Base-by-base conservation (phyloP, 108 stramenopile species). In the Heterococcus sp. region DNA sequence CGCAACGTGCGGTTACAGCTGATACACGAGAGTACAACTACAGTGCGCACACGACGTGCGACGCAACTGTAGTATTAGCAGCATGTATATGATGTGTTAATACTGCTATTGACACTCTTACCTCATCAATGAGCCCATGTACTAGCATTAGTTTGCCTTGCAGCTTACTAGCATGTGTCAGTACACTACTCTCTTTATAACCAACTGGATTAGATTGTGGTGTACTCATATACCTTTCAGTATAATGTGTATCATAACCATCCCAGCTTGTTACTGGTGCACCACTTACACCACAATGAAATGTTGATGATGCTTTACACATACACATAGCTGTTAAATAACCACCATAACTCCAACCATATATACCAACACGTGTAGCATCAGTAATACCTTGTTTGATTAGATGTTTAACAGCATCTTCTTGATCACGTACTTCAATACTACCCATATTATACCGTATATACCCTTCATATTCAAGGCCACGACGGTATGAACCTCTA, bases 311-410 rank as follows among this genome's bases (percentile, higher is more conserved):
- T 2, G 92, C 91, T 32, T 91, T 89, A 74, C 89, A 88, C 68
- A 95, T 73, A 67, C 92, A 93, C 95, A 95, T 95, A 40, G 90
- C 91, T 37, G 93, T 82, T 75, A 95, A 84, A 84, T 95, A 97
- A 2, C 96, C 96, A 11, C 96, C 96, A 76, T 97, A 97, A 34
- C 91, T 92, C 96, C 96, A 97, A 11, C 96, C 96, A 58, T 91
- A 94, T 27, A 97, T 89, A 32, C 94, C 96, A 3, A 97, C 93
- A 0, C 94, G 82, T 1, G 78, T 76, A 26, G 87, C 77, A 82
- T 94, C 94, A n/a, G 89, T 93, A 38, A 93, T 84, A 2, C 93
- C 93, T 30, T 84, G 34, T 31, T 74, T 58, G 29, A 85, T 85
- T 28, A 94, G 76, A 38, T 88, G 89, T 26, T 88, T 79, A 8